These are phyloP conservation scores for Clonostachys rhizophaga DNA, from an alignment of 2,329 filamentous ascomycete genomes.

Conservation along the genomic window DNA sequence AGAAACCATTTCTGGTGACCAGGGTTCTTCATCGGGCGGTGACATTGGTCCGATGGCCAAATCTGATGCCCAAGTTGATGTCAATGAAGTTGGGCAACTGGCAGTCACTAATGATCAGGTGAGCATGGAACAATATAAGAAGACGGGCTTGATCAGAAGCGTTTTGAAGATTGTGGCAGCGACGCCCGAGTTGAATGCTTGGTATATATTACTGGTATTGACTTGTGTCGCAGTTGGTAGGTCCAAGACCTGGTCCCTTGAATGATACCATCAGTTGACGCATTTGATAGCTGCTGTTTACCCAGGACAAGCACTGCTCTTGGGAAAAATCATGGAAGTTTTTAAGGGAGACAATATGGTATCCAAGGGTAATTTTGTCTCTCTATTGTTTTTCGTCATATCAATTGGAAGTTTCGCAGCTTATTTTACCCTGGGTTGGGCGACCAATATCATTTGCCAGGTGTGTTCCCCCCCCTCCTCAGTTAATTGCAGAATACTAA, in stretches of 20 bases:
- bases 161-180: background rate
- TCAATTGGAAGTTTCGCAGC: conserved; percentile 29
- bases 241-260: background rate
- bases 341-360: conserved; percentile 7
- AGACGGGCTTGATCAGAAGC: too few relatives aligned
- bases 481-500: background rate
- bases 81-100: too few relatives aligned
- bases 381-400: conserved; percentile 41
- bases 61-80: too few relatives aligned
- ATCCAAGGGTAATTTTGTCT: conserved; percentile 33
- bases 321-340: conserved; percentile 16
- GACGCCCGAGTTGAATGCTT: background rate
- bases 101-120: too few relatives aligned
- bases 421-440: conserved; percentile 20
- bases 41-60: too few relatives aligned
- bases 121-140: background rate
- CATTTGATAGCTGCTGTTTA: background rate
- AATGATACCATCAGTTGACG: conserved; percentile 20
- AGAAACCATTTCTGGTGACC: too few relatives aligned
- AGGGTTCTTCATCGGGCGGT: too few relatives aligned
- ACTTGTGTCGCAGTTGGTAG: background rate
- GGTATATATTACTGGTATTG: background rate
- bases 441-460: conserved; percentile 11
- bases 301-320: background rate
- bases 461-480: background rate